Evolutionary conservation across 306 rosid genomes (phyloP).

Genomic region (Herpetospermum pedunculosum): DNA sequence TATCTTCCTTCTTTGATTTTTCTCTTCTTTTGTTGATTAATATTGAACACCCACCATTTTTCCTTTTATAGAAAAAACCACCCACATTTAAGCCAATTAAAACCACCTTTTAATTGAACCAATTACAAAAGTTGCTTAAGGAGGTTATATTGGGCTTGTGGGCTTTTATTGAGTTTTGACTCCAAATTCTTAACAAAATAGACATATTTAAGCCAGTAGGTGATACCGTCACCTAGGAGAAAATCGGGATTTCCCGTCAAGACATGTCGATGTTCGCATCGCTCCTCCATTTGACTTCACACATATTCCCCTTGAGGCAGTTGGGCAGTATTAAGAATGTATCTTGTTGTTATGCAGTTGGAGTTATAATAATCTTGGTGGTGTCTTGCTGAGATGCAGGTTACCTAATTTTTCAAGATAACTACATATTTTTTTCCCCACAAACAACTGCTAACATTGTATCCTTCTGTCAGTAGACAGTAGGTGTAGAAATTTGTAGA

Average conservation of each 20-base stretch:
- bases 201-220: background rate
- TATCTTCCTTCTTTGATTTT: no score
- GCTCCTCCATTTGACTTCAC: background rate
- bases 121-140: no score
- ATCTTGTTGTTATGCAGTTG: background rate
- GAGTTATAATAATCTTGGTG: background rate
- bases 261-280: background rate
- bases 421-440: background rate
- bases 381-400: background rate
- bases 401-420: constrained; percentile 1
- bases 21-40: no score
- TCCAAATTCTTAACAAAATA: no score
- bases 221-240: background rate
- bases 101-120: no score
- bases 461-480: background rate
- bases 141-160: no score
- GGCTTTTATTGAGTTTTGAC: no score
- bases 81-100: no score
- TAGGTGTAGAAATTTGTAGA: background rate
- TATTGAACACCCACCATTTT: no score
- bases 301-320: background rate
- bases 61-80: no score
- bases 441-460: background rate
- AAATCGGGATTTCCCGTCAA: background rate
- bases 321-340: background rate